These are phyloP conservation scores for Erigeron philadelphicus DNA, from an alignment of 140 eudicot species.

Conservation along the genomic window DNA sequence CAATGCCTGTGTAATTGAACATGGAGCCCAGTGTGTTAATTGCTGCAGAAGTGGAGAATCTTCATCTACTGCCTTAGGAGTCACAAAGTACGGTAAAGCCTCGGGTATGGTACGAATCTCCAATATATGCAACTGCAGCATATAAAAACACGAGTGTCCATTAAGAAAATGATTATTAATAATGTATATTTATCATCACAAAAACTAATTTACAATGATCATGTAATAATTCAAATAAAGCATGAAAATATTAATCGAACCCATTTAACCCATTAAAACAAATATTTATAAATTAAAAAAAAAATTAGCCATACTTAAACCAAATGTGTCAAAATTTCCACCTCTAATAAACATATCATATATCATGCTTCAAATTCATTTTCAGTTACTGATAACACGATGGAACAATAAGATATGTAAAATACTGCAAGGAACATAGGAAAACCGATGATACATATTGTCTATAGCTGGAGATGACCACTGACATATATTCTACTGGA, in stretches of 20 bases:
- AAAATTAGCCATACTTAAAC: not conserved
- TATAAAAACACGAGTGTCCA: not conserved
- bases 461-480: not conserved
- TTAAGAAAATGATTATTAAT: not conserved
- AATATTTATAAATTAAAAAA: not conserved
- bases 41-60: constrained; percentile 86
- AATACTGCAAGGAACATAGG: not conserved
- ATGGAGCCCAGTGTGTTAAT: constrained; percentile 98
- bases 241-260: not conserved
- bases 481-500: not conserved
- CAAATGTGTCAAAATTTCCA: not conserved
- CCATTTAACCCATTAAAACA: not conserved
- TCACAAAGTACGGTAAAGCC: constrained; percentile 89
- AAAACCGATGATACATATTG: not conserved
- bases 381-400: not conserved
- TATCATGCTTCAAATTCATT: not conserved
- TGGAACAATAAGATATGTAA: not conserved
- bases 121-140: constrained; percentile 72
- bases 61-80: constrained; percentile 91
- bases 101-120: constrained; percentile 89
- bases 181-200: not conserved
- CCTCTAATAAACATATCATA: not conserved
- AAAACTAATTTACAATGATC: not conserved
- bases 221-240: not conserved
- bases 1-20: constrained; percentile 92